Evolutionary conservation across 305 asterid species (phyloP).

Genomic region (Solanum chacoense): DNA sequence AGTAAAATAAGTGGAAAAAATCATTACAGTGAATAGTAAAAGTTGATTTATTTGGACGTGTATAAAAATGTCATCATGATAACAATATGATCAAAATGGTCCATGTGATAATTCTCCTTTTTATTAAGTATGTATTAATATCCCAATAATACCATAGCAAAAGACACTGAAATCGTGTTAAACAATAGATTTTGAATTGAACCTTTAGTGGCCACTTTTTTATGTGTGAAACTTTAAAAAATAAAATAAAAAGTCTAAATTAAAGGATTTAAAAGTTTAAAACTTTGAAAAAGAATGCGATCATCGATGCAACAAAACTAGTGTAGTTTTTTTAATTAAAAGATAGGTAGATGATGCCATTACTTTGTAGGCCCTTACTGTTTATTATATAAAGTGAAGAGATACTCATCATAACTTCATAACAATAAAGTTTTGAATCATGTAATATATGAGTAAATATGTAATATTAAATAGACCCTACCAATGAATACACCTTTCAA

Average conservation of each 20-base stretch:
- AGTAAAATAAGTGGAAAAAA: not conserved
- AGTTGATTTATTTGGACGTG: not conserved
- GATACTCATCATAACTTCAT: not conserved
- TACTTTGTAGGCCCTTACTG: not conserved
- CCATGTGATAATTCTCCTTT: not conserved
- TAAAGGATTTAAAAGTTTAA: not conserved
- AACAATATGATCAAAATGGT: slow-evolving; percentile 8
- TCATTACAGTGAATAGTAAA: not conserved
- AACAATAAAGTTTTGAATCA: not conserved
- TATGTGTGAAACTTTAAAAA: not conserved
- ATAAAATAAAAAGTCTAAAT: not conserved
- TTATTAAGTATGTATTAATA: slow-evolving; percentile 4
- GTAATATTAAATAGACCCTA: not conserved
- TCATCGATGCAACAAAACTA: not conserved
- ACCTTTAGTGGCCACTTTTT: slow-evolving; percentile 3
- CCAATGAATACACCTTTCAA: not conserved
- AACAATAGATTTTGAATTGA: slow-evolving; percentile 15
- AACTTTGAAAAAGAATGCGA: not conserved
- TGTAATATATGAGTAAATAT: not conserved
- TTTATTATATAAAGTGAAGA: not conserved
- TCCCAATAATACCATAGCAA: slow-evolving; percentile 29
- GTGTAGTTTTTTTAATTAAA: not conserved
- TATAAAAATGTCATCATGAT: slow-evolving; percentile 2
- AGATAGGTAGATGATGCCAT: not conserved
- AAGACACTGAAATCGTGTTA: slow-evolving; percentile 18